Evolutionary conservation across 1,284 basidiomycete genomes (phyloP).

Genomic region (Volvariella volvacea): DNA sequence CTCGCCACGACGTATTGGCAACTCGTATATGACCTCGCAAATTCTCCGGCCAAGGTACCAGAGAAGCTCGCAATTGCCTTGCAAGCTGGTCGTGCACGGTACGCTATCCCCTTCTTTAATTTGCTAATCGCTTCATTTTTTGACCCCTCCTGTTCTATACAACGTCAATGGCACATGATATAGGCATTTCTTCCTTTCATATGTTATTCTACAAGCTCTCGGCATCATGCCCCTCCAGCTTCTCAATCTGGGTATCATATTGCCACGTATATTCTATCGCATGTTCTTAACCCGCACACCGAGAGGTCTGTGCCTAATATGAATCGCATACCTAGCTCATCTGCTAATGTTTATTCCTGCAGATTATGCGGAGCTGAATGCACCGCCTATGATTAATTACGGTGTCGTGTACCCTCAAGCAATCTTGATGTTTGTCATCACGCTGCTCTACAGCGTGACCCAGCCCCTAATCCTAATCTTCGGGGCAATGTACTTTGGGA

Average conservation of each 20-base stretch:
- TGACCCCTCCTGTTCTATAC: slow-evolving; percentile 10
- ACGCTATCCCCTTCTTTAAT: slow-evolving; percentile 12
- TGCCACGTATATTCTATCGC: slow-evolving; percentile 68
- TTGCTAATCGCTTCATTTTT: neutral
- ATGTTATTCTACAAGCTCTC: slow-evolving; percentile 89
- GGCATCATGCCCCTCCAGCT: slow-evolving; percentile 95
- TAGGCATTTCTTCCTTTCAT: slow-evolving; percentile 95
- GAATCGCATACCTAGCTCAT: neutral
- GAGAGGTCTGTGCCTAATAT: slow-evolving; percentile 54
- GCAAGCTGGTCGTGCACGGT: slow-evolving; percentile 68
- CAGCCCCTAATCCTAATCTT: slow-evolving; percentile 93
- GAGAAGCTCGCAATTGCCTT: slow-evolving; percentile 83
- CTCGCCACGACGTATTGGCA: slow-evolving; percentile 88
- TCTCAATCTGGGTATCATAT: slow-evolving; percentile 80
- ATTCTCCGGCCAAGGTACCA: slow-evolving; percentile 83
- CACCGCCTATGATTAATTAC: slow-evolving; percentile 95
- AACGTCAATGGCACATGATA: too few relatives aligned
- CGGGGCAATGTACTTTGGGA: slow-evolving; percentile 91
- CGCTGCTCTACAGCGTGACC: slow-evolving; percentile 91
- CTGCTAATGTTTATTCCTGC: slow-evolving; percentile 7
- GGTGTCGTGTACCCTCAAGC: slow-evolving; percentile 92
- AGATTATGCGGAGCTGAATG: slow-evolving; percentile 96
- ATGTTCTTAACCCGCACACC: slow-evolving; percentile 79
- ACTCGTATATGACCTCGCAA: slow-evolving; percentile 80
- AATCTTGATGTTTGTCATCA: slow-evolving; percentile 93